These are phyloP conservation scores for Dorcoceras hygrometricum DNA, from an alignment of 257 asterid species.

Conservation along the genomic window DNA sequence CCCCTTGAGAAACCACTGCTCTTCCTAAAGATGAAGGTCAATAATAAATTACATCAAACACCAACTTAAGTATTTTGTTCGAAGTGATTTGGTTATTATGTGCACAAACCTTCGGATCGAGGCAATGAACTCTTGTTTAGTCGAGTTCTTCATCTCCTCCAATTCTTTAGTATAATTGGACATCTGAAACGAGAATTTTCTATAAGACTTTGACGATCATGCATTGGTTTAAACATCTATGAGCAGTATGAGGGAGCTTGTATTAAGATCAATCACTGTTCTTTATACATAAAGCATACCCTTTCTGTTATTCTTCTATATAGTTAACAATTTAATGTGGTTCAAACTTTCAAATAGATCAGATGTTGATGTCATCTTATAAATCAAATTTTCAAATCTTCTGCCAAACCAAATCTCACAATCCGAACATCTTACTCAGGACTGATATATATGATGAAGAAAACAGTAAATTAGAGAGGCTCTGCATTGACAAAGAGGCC, in stretches of 20 bases:
- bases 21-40: conserved; percentile 41
- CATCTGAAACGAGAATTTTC: conserved; percentile 35
- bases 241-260: background rate
- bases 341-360: background rate
- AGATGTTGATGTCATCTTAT: no score
- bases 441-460: no score
- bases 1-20: conserved; percentile 95
- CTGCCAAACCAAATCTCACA: background rate
- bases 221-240: background rate
- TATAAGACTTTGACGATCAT: conserved; percentile 3
- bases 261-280: no score
- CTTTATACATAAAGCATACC: no score
- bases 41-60: background rate
- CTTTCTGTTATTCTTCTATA: no score
- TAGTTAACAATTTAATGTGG: no score
- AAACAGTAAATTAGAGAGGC: no score
- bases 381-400: no score
- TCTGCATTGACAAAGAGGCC: no score
- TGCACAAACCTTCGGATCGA: conserved; percentile 67
- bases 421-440: conserved; percentile 12
- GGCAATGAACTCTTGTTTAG: conserved; percentile 89
- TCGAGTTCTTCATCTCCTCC: conserved; percentile 79
- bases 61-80: background rate
- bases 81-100: background rate
- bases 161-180: conserved; percentile 63